Base-by-base conservation (phyloP, 257 asterid species). In the Ajuga chamaepitys region DNA sequence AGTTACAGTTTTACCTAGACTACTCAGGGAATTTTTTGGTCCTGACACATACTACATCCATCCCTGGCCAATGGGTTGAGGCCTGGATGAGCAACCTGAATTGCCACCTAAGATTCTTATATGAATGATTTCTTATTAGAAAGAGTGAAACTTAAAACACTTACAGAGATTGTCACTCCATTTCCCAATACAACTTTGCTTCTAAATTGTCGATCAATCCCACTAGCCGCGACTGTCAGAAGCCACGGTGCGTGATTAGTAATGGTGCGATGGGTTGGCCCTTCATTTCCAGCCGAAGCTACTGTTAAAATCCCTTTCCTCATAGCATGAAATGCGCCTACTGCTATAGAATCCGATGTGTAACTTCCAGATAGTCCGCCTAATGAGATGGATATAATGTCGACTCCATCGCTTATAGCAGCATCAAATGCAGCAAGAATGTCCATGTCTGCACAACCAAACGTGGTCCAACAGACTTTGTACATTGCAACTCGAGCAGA, bases 171-270 rank as follows among this genome's bases (percentile, higher is more conserved):
- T 2, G 67, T 75, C 40, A 47, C 64, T 34, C 98, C 97, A 71
- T 74, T 83, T 41, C 97, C 98, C 68, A 92, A 60, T 30, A 45
- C 74, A 17, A 89, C 86, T 62, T 74, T 86, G 77, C 89, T 92
- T 61, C 75, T 81, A 41, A 92, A 74, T 57, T 80, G 83, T 17
- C 98, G 82, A 62, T 83, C 89, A 47, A 79, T 89, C 38, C 96
- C 87, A 65, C 84, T 87, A n/a, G 98, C 98, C 5, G 82, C 98
- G 26, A 92, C 95, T 0, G 98, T 92, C 10, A 92, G 47, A 63
- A 92, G 30, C 98, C 98, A 92, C 0, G 98, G 98, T 2, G 97
- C 98, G 20, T 92, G 88, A 60, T 92, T 92, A 0, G 81, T 57
- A 35, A 92, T 83, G 2, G 77, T 34, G 9, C 82, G 82, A 48